Conservation (phyloP, 2,329 filamentous ascomycete species). For the Cladosporium austrohemisphaericum region DNA sequence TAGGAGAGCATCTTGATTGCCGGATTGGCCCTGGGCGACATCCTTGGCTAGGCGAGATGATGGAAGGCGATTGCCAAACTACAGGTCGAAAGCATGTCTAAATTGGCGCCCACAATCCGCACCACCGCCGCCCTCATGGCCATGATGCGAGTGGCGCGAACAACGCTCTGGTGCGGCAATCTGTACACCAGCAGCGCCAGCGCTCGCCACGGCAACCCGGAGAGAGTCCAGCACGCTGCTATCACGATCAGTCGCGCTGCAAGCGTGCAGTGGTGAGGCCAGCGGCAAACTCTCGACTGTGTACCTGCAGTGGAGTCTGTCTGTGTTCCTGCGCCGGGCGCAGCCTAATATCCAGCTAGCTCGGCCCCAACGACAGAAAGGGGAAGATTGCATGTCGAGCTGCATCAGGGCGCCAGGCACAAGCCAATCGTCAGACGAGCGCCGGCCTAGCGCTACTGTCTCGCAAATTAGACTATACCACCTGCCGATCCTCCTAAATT, state of each 20-base stretch:
- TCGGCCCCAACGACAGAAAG: slow-evolving; percentile 6
- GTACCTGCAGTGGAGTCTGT: slow-evolving; percentile 4
- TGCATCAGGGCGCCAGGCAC: slow-evolving; percentile 6
- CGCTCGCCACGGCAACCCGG: slow-evolving; percentile 2
- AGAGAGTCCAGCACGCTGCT: neutral
- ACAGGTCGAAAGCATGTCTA: slow-evolving; percentile 1
- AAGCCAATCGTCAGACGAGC: slow-evolving; percentile 16
- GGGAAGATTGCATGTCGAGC: slow-evolving; percentile 7
- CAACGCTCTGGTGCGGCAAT: neutral
- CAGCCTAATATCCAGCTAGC: neutral
- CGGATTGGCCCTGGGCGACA: slow-evolving; percentile 2
- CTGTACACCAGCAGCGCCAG: neutral
- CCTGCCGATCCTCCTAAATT: slow-evolving; percentile 16
- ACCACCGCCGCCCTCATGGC: neutral
- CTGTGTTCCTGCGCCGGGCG: slow-evolving; percentile 16
- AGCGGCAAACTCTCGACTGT: slow-evolving; percentile 8
- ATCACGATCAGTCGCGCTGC: too few species aligned
- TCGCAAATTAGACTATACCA: slow-evolving; percentile 16
- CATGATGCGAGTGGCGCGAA: neutral
- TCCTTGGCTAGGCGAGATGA: slow-evolving; percentile 13
- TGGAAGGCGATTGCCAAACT: neutral
- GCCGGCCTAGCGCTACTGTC: slow-evolving; percentile 9
- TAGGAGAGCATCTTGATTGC: neutral
- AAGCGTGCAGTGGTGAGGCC: neutral
- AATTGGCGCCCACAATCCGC: slow-evolving; percentile 2